These are phyloP conservation scores for Pleurotus ostreatus DNA, from an alignment of 768 basidiomycete genomes.

Conservation along the genomic window DNA sequence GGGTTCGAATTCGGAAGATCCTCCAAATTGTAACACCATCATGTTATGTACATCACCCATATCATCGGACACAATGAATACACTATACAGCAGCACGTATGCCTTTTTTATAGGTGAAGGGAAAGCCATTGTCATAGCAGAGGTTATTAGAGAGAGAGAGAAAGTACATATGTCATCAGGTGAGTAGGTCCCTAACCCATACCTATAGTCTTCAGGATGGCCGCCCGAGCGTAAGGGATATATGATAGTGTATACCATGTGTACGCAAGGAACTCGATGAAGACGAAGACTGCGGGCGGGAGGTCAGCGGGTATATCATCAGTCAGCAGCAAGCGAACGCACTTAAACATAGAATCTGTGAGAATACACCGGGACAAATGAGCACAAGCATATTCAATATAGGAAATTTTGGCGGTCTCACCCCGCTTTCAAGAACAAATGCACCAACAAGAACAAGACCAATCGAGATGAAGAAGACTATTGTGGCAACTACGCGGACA, in stretches of 20 bases:
- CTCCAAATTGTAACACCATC: slow-evolving; percentile 1
- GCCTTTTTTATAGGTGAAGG: neutral
- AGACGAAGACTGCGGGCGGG: slow-evolving; percentile 67
- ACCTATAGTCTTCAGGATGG: slow-evolving; percentile 63
- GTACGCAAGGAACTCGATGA: slow-evolving; percentile 89
- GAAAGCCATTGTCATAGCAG: slow-evolving; percentile 9
- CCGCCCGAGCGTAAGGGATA: slow-evolving; percentile 85
- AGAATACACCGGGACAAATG: slow-evolving; percentile 44
- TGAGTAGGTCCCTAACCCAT: slow-evolving; percentile 25
- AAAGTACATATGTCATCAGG: neutral
- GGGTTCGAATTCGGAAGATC: neutral
- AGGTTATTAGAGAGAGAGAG: slow-evolving; percentile 1
- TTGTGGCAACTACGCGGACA: slow-evolving; percentile 76
- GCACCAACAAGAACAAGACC: slow-evolving; percentile 83
- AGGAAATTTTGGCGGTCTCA: slow-evolving; percentile 36
- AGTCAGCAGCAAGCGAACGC: slow-evolving; percentile 18
- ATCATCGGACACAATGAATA: too few relatives aligned
- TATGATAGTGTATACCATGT: slow-evolving; percentile 87
- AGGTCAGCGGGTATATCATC: slow-evolving; percentile 10
- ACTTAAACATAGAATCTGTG: slow-evolving; percentile 68
- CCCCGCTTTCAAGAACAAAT: slow-evolving; percentile 69
- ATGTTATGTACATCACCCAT: neutral
- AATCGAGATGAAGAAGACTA: slow-evolving; percentile 76
- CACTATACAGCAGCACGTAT: too few relatives aligned
- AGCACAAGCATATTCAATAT: slow-evolving; percentile 82